Evolutionary conservation across 371 early-diverging fungal genomes (phyloP).

Genomic region (Parasitella parasitica): DNA sequence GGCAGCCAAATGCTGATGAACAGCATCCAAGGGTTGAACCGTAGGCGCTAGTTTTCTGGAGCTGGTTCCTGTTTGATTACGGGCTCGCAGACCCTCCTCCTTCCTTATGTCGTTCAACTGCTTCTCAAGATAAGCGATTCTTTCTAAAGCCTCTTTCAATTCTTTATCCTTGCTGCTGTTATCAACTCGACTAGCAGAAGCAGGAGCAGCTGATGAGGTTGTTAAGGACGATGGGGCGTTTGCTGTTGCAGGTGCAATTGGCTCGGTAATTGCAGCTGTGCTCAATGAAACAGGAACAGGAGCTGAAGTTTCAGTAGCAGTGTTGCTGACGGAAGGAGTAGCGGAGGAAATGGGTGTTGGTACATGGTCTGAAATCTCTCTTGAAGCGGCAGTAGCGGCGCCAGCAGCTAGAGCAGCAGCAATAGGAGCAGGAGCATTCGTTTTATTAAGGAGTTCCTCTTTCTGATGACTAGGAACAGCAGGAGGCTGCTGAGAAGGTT

Average conservation of each 20-base stretch:
- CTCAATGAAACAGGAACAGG: background rate
- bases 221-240: background rate
- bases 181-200: background rate
- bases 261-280: background rate
- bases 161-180: conserved; percentile 14
- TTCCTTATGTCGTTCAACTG: conserved; percentile 26
- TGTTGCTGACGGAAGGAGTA: background rate
- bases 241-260: background rate
- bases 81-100: conserved; percentile 21
- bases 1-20: conserved; percentile 57
- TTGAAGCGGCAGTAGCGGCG: background rate
- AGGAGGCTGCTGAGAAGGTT: background rate
- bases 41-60: conserved; percentile 31
- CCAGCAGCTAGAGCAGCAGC: background rate
- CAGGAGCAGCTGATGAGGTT: background rate
- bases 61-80: conserved; percentile 7
- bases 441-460: background rate
- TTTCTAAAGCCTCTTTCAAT: conserved; percentile 26
- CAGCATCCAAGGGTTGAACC: conserved; percentile 47
- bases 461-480: background rate
- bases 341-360: background rate
- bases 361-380: background rate
- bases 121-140: conserved; percentile 24
- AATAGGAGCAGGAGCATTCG: background rate
- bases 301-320: background rate